phyloP scores from a whole-genome alignment of 306 rosid species.

The Quercus bicolor region DNA sequence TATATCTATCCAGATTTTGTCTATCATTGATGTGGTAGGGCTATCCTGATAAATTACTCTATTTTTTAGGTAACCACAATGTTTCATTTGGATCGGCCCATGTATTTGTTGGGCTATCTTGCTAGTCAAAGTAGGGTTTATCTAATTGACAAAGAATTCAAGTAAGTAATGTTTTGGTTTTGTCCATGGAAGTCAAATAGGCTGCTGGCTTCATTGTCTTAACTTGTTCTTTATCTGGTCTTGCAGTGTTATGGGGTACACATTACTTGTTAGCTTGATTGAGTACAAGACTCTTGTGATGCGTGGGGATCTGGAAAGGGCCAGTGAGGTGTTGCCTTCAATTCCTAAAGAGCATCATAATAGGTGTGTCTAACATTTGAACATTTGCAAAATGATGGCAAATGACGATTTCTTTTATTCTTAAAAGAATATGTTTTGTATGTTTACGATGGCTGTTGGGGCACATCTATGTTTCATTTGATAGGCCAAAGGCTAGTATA shows the following conservation, averaged over 20 bases:
- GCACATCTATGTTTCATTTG: background rate
- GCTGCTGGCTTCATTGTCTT: conserved; percentile 11
- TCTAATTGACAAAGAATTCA: conserved; percentile 97
- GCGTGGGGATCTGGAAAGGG: conserved; percentile 97
- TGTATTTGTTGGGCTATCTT: conserved; percentile 99
- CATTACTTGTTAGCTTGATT: conserved; percentile 88
- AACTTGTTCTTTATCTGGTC: conserved; percentile 10
- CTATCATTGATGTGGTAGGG: conserved; percentile 14
- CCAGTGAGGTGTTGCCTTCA: conserved; percentile 84
- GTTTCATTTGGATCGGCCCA: conserved; percentile 99
- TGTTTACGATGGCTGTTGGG: background rate
- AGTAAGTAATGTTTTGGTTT: conserved; percentile 53
- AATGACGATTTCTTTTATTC: background rate
- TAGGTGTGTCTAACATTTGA: conserved; percentile 47
- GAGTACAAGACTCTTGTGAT: conserved; percentile 99
- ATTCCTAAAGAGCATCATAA: conserved; percentile 96
- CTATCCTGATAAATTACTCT: conserved; percentile 28
- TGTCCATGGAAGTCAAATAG: conserved; percentile 10
- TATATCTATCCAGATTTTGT: conserved; percentile 1
- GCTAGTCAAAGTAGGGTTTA: conserved; percentile 93
- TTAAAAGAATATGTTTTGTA: conserved; percentile 10
- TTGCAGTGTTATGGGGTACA: conserved; percentile 87
- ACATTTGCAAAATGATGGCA: conserved; percentile 5
- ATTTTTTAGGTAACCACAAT: conserved; percentile 86
- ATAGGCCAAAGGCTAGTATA: background rate